Percentiles rank a stretch among this genome's conserved stretches.
These are phyloP conservation scores for Apiospora pterosperma DNA, from an alignment of 2,329 filamentous ascomycete species.

Conservation along the genomic window DNA sequence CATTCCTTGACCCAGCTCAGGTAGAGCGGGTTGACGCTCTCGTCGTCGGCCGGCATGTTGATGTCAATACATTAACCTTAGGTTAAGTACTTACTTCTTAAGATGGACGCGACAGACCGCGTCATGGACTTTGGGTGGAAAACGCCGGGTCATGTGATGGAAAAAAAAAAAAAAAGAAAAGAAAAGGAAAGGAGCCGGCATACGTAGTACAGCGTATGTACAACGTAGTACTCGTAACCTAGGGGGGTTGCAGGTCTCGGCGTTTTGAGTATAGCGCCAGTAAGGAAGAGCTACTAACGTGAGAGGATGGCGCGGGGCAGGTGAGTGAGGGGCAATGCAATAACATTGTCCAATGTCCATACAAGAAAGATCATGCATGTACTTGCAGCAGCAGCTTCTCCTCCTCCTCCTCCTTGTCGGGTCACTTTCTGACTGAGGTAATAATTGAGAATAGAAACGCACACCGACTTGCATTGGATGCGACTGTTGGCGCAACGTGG, in stretches of 20 bases:
- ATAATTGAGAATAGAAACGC: constrained; percentile 1
- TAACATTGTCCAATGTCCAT: too few relatives aligned
- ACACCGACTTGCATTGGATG: constrained; percentile 2
- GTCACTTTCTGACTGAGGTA: not conserved
- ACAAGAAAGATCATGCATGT: not conserved
- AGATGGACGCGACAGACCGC: not conserved
- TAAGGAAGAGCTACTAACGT: too few relatives aligned
- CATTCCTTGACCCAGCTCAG: constrained; percentile 75
- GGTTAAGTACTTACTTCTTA: too few relatives aligned
- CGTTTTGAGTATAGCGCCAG: constrained; percentile 2
- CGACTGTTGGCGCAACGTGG: not conserved
- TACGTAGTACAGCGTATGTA: too few relatives aligned
- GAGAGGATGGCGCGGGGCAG: not conserved
- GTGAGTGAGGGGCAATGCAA: not conserved
- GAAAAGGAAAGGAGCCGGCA: too few relatives aligned
- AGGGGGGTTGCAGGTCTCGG: not conserved
- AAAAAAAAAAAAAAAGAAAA: not conserved
- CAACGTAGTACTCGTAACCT: too few relatives aligned
- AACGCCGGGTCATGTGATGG: not conserved
- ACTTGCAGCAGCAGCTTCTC: not conserved
- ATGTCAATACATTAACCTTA: not conserved
- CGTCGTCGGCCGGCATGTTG: constrained; percentile 20
- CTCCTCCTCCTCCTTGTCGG: not conserved
- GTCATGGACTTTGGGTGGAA: not conserved
- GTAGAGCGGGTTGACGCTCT: constrained; percentile 67